Conservation (phyloP, 2,329 filamentous ascomycete species). For the Tothia fuscella region DNA sequence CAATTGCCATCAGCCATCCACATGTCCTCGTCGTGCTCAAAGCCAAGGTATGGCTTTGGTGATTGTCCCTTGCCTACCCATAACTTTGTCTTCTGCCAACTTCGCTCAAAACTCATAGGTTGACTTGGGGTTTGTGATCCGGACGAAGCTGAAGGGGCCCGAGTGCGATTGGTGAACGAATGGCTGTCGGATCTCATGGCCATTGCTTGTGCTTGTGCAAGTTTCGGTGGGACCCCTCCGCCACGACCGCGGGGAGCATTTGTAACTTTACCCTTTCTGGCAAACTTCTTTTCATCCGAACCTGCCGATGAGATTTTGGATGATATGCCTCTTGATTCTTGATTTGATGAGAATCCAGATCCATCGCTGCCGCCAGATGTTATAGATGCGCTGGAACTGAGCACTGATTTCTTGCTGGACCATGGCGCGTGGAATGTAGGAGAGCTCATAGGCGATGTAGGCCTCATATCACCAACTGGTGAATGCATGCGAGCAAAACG, state of each 20-base stretch:
- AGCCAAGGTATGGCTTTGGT: slow-evolving; percentile 24
- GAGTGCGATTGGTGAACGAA: background rate
- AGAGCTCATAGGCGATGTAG: background rate
- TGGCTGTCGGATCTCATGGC: background rate
- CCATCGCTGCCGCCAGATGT: slow-evolving; percentile 8
- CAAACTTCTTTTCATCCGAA: slow-evolving; percentile 20
- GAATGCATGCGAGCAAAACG: slow-evolving; percentile 7
- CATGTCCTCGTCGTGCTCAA: slow-evolving; percentile 27
- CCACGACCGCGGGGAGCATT: slow-evolving; percentile 26
- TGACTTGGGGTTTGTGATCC: background rate
- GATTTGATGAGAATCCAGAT: background rate
- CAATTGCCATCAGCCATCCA: slow-evolving; percentile 22
- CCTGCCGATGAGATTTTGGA: background rate
- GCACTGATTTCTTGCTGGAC: background rate
- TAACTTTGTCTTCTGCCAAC: slow-evolving; percentile 19
- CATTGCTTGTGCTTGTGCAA: slow-evolving; percentile 10
- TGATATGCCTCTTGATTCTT: background rate
- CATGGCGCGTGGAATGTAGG: background rate
- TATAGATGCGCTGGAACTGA: slow-evolving; percentile 5
- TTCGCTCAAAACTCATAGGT: background rate
- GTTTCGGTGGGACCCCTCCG: slow-evolving; percentile 27
- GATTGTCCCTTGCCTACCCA: slow-evolving; percentile 23
- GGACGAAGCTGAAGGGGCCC: slow-evolving; percentile 1
- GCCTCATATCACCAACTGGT: background rate
- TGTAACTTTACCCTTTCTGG: slow-evolving; percentile 26